Evolutionary conservation across 208 protist species (phyloP).

Genomic region (Wallacemonas rigidus): DNA sequence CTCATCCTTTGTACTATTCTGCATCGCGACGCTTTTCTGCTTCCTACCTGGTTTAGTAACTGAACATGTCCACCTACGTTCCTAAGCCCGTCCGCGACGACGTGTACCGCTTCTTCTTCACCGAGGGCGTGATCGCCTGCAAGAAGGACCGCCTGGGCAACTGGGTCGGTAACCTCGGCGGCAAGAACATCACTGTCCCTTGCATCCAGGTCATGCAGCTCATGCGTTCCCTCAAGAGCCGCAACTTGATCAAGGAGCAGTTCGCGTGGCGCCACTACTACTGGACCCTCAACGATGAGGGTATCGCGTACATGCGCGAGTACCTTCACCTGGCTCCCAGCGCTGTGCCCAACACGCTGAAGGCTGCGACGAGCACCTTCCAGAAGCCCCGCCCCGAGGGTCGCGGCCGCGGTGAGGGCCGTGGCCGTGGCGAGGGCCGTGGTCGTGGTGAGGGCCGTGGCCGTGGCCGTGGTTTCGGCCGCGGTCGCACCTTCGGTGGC

Average conservation of each 20-base stretch:
- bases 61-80: slow-evolving; percentile 85
- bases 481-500: slow-evolving; percentile 78
- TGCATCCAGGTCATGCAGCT: slow-evolving; percentile 89
- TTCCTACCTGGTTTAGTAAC: slow-evolving; percentile 16
- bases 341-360: slow-evolving; percentile 92
- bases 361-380: slow-evolving; percentile 57
- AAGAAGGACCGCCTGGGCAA: slow-evolving; percentile 91
- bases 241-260: slow-evolving; percentile 91
- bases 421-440: slow-evolving; percentile 65
- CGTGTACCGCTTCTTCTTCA: slow-evolving; percentile 93
- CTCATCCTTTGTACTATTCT: not conserved
- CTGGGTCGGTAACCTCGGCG: slow-evolving; percentile 83
- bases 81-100: slow-evolving; percentile 82
- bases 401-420: slow-evolving; percentile 42
- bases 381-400: slow-evolving; percentile 61
- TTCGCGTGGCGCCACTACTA: slow-evolving; percentile 96
- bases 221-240: slow-evolving; percentile 91
- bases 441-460: slow-evolving; percentile 51
- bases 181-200: slow-evolving; percentile 76
- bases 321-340: slow-evolving; percentile 91
- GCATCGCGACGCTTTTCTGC: not conserved
- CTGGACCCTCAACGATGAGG: slow-evolving; percentile 93
- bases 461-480: slow-evolving; percentile 30
- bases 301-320: slow-evolving; percentile 92
- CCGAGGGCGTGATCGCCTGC: slow-evolving; percentile 89